These are phyloP conservation scores for Backusella psychrophila DNA, from an alignment of 192 early-diverging fungal species.

Conservation along the genomic window DNA sequence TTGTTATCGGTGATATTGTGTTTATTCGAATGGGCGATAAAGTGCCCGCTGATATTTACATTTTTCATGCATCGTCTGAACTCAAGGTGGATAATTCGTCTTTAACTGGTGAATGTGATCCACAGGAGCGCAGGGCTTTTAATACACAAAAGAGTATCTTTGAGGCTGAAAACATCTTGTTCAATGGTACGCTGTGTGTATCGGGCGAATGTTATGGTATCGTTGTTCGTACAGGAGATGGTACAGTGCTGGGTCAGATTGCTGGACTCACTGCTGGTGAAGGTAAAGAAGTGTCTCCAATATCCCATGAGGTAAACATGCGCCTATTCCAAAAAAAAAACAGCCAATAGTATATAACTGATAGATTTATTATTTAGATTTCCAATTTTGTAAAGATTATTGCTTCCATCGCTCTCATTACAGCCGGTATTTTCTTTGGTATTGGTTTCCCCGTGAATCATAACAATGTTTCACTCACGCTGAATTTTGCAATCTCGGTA, in stretches of 20 bases:
- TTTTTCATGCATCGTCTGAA: slow-evolving; percentile 72
- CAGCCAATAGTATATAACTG: not conserved
- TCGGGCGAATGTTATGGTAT: slow-evolving; percentile 88
- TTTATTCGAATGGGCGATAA: slow-evolving; percentile 93
- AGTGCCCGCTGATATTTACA: slow-evolving; percentile 85
- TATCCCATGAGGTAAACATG: slow-evolving; percentile 56
- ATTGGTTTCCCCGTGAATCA: slow-evolving; percentile 61
- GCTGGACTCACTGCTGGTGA: slow-evolving; percentile 82
- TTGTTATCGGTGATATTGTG: slow-evolving; percentile 90
- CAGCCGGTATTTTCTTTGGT: slow-evolving; percentile 84
- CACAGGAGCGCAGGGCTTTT: slow-evolving; percentile 70
- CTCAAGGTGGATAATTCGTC: slow-evolving; percentile 98
- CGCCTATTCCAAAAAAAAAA: not conserved
- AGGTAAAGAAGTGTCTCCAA: slow-evolving; percentile 68
- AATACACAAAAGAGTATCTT: slow-evolving; percentile 80
- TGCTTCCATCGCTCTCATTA: slow-evolving; percentile 69
- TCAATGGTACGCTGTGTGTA: slow-evolving; percentile 85
- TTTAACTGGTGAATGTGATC: slow-evolving; percentile 93
- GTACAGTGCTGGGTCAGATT: slow-evolving; percentile 94
- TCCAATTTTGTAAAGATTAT: slow-evolving; percentile 84
- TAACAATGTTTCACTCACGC: slow-evolving; percentile 59
- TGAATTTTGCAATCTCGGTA: slow-evolving; percentile 90
- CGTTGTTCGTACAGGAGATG: slow-evolving; percentile 90
- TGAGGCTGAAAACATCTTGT: slow-evolving; percentile 89
- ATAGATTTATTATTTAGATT: slow-evolving; percentile 38